Evolutionary conservation across 2,329 filamentous ascomycete genomes (phyloP).

Genomic region (Fusarium devonianum): DNA sequence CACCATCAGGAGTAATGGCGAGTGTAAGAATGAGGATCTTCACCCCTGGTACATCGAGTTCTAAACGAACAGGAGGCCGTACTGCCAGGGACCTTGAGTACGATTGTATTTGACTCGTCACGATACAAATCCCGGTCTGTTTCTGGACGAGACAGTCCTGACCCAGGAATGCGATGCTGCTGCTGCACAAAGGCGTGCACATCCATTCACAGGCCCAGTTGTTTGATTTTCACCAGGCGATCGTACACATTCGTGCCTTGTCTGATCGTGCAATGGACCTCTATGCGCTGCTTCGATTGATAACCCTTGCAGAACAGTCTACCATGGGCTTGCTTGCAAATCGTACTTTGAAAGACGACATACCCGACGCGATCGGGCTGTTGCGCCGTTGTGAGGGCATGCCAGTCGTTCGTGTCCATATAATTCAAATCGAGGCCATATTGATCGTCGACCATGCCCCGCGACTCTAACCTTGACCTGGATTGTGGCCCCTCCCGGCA

Average conservation of each 20-base stretch:
- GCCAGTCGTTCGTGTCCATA: neutral
- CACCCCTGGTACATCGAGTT: conserved; percentile 1
- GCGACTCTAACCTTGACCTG: conserved; percentile 24
- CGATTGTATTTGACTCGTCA: neutral
- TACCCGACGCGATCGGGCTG: conserved; percentile 1
- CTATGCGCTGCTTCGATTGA: neutral
- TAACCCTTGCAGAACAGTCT: neutral
- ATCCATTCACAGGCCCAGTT: conserved; percentile 7
- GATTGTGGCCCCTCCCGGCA: conserved; percentile 31
- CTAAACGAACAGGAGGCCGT: neutral
- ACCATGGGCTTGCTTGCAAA: neutral
- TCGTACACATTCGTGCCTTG: neutral
- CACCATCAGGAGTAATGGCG: neutral
- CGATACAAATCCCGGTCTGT: conserved; percentile 2
- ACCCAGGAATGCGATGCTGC: neutral
- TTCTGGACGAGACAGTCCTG: conserved; percentile 24
- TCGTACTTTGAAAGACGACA: neutral
- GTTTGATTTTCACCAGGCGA: conserved; percentile 2
- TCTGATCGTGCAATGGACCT: neutral
- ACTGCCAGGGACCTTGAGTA: neutral
- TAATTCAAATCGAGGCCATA: neutral
- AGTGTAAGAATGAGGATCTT: neutral
- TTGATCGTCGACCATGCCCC: conserved; percentile 20
- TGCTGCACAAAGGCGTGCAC: neutral
- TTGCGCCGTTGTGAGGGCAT: neutral